Base-by-base conservation (phyloP, 179 eudicot genomes). In the Dionaea muscipula region DNA sequence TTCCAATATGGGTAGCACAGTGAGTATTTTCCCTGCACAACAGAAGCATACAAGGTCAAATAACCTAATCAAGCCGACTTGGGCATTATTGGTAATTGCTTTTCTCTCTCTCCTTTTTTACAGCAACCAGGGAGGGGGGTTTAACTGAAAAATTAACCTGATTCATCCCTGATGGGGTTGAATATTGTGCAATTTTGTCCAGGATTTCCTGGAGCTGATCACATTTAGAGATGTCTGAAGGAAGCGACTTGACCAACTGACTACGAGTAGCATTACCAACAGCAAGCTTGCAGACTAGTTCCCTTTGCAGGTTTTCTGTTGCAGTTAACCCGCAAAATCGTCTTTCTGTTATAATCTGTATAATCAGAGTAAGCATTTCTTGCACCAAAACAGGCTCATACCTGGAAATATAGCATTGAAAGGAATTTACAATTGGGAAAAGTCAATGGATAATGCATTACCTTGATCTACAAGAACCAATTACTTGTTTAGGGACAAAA, bases 201-300 rank as follows among this genome's bases (percentile, higher is more conserved):
- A 93, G 64, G 68, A 79, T 74, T 61, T 81, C 81, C 64, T 85
- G 95, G 59, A 88, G 74, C 48, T 68, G 63, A 53, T 76, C 72
- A 37, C 67, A 43, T 62, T 89, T 88, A 26, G 89, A 69, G 39
- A 85, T 81, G 59, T 93, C 99, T 51, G 68, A 75, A 46, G 96
- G 95, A 41, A 89, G 82, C 59, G 94, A 81, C 60, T 88, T 89
- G 57, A 82, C 80, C 68, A 93, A 71, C 76, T 93, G 89, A 68
- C 99, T 93, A 52, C 66, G 99, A 15, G 99, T 89, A 51, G 95
- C 82, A 71, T 89, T 81, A 33, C 96, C 95, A 43, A 80, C 76
- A 12, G 96, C 83, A 49, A 93, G 87, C 81, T 85, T 93, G 71
- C 76, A 81, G 12, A 85, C 69, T 56, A 93, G 70, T 68, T 93